phyloP scores from a whole-genome alignment of 2,329 filamentous ascomycete genomes.

The Phyllachora maydis region DNA sequence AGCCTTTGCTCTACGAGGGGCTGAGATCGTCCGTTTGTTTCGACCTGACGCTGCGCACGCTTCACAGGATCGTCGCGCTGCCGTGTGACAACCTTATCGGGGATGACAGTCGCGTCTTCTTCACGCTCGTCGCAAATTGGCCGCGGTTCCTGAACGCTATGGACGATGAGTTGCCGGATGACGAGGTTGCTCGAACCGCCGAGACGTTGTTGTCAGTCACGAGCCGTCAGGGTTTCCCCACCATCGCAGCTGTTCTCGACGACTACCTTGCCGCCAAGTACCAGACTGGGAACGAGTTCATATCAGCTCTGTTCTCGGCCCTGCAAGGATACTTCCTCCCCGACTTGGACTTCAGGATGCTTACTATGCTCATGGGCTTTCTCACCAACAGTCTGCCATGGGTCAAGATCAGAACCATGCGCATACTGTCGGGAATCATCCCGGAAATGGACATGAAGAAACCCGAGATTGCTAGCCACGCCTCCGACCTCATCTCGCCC shows the following conservation, averaged over 20 bases:
- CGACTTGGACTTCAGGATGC: slow-evolving; percentile 58
- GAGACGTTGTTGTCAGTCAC: slow-evolving; percentile 52
- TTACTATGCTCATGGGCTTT: slow-evolving; percentile 80
- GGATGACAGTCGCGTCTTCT: slow-evolving; percentile 62
- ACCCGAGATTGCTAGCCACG: slow-evolving; percentile 72
- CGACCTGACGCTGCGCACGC: slow-evolving; percentile 52
- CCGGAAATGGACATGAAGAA: slow-evolving; percentile 87
- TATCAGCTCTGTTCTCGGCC: slow-evolving; percentile 51
- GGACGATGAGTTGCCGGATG: slow-evolving; percentile 39
- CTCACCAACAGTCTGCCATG: slow-evolving; percentile 75
- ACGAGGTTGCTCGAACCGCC: slow-evolving; percentile 39
- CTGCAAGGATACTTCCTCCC: slow-evolving; percentile 66
- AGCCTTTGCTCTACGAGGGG: slow-evolving; percentile 77
- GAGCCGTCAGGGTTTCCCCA: slow-evolving; percentile 46
- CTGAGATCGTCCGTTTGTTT: slow-evolving; percentile 71
- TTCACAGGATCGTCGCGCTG: slow-evolving; percentile 60
- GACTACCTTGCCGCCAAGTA: slow-evolving; percentile 49
- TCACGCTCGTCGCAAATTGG: slow-evolving; percentile 77
- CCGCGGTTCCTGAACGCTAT: slow-evolving; percentile 67
- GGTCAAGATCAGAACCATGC: slow-evolving; percentile 88
- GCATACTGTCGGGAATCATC: slow-evolving; percentile 65
- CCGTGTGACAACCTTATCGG: slow-evolving; percentile 69
- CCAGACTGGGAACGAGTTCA: slow-evolving; percentile 51
- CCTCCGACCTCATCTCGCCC: slow-evolving; percentile 87
- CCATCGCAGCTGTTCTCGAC: slow-evolving; percentile 48